Base-by-base conservation (phyloP, 2,329 filamentous ascomycete species). In the Claviceps sp. region DNA sequence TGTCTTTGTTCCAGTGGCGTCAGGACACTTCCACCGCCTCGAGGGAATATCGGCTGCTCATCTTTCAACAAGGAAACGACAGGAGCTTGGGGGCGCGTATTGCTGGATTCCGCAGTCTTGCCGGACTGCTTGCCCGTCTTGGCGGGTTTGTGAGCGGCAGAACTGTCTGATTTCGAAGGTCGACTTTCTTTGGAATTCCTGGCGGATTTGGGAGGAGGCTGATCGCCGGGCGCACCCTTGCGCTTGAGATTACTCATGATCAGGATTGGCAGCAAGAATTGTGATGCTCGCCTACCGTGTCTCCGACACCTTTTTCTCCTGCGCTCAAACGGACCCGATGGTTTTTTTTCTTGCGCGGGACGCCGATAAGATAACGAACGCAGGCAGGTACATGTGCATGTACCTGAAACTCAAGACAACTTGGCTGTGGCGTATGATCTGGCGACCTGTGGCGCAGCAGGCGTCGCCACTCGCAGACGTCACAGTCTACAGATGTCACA, bases 1-100 rank as follows among this genome's bases (percentile, higher is more conserved):
- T 97, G 89, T 71, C 95, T 96, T 65, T 94, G 87, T 67, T 98
- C 93, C 50, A 98, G 74, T 19, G 93, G 90, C 2, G 93, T 96
- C 64, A 98, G 73, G 50, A 95, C 77, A 64, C 88, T 94, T 50
- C 82, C 91, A 44, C 93, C 94, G 52, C 93, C 93, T 75, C 93
- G 82, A 59, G 93, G 91, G 62, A 98, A 98, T 45, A 91, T 76
- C 38, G 84, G 83, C 64, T 96, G 93, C 58, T 97, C 93, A 58
- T 93, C 85, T 65, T 77, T 81, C 49, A 80, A 64, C 11, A 72
- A 63, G 40, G 75, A 74, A 51, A 77, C 64, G 34, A 71, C 58
- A 14, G 68, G 63, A 7, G 59, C 61, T 55, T 66, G 64, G 22
- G 50, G 62, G 54, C 60, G 65, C 62, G 53, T 63, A 16, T 30